Conservation (phyloP, 2,329 filamentous ascomycete species). For the Pseudogymnoascus sp. region DNA sequence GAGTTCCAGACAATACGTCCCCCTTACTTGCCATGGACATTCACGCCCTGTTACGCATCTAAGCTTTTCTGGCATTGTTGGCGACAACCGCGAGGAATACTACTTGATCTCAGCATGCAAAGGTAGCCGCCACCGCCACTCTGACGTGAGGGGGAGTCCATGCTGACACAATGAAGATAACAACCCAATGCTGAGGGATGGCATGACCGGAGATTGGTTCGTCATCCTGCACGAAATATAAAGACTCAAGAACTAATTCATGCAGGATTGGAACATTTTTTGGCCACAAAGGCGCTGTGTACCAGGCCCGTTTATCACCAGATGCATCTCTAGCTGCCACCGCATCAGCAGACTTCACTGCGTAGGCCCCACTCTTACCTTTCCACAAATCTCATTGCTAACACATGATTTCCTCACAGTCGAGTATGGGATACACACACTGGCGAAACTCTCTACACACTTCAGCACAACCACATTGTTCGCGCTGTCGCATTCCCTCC, state of each 20-base stretch:
- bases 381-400: not conserved
- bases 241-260: conserved; percentile 8
- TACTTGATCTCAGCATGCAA: conserved; percentile 69
- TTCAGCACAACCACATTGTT: conserved; percentile 92
- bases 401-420: conserved; percentile 38
- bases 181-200: conserved; percentile 96
- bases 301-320: conserved; percentile 85
- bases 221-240: conserved; percentile 19
- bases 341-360: conserved; percentile 91
- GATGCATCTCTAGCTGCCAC: conserved; percentile 86
- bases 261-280: conserved; percentile 88
- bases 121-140: conserved; percentile 33
- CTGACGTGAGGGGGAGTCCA: not conserved
- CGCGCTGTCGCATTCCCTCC: conserved; percentile 85
- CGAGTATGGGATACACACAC: conserved; percentile 97
- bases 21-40: conserved; percentile 68
- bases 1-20: conserved; percentile 39
- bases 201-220: conserved; percentile 87
- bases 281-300: conserved; percentile 95
- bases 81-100: conserved; percentile 53
- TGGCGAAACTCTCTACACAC: conserved; percentile 76
- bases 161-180: conserved; percentile 55
- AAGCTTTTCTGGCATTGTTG: conserved; percentile 58
- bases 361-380: conserved; percentile 45
- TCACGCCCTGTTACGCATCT: conserved; percentile 67